Evolutionary conservation across 1,284 basidiomycete genomes (phyloP).

Genomic region (Apiotrichum porosum): DNA sequence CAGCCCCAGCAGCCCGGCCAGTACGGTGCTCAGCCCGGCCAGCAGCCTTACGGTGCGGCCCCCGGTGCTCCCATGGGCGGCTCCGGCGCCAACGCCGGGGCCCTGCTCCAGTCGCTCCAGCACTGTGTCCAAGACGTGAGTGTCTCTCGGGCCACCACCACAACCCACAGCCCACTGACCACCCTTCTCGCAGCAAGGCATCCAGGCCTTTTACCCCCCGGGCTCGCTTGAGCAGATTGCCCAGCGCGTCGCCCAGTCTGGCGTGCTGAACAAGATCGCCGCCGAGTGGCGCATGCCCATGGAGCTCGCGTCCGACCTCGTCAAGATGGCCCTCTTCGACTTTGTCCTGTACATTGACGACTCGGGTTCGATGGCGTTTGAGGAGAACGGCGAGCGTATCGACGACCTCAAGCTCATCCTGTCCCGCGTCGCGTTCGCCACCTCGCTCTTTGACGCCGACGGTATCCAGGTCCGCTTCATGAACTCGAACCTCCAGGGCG

Average conservation of each 20-base stretch:
- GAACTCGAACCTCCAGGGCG: constrained; percentile 50
- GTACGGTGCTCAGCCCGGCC: constrained; percentile 11
- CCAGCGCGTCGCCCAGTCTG: constrained; percentile 44
- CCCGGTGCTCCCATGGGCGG: constrained; percentile 18
- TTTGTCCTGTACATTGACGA: constrained; percentile 49
- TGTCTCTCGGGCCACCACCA: background rate
- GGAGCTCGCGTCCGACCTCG: constrained; percentile 16
- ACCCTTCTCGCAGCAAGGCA: constrained; percentile 39
- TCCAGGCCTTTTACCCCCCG: constrained; percentile 51
- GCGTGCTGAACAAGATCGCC: constrained; percentile 47
- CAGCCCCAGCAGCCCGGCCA: constrained; percentile 22
- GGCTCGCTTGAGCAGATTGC: constrained; percentile 49
- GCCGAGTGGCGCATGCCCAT: constrained; percentile 49
- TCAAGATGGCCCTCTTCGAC: constrained; percentile 49
- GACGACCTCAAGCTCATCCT: constrained; percentile 50
- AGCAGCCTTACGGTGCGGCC: constrained; percentile 22
- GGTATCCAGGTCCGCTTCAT: constrained; percentile 52
- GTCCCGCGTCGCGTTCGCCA: constrained; percentile 49
- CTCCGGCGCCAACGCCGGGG: constrained; percentile 11
- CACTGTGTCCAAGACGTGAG: constrained; percentile 49
- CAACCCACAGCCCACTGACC: background rate
- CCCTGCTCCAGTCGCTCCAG: constrained; percentile 33
- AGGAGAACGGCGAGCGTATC: constrained; percentile 48
- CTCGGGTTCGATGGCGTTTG: constrained; percentile 49
- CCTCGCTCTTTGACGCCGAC: constrained; percentile 51